Evolutionary conservation across 2,329 filamentous ascomycete species (phyloP), one percentile per base, ranked within the genome.

Genomic region (Scedosporium boydii): DNA sequence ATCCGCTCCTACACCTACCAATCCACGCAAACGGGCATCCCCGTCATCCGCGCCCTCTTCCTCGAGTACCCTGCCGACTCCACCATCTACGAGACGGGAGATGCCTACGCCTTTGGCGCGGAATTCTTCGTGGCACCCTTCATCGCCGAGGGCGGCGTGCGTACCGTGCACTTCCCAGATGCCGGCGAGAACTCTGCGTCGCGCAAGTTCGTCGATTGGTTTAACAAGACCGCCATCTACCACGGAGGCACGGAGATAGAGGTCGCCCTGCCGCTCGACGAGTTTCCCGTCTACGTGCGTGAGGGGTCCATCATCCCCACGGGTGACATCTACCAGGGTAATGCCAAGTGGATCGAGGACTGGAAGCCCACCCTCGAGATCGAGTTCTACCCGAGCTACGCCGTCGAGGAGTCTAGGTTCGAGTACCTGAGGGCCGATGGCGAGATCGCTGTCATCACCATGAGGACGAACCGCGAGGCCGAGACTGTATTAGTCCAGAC

Each of bases 1-100:
- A 55, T 55, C 21, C 51, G 51, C 51, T 55, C 51, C 51, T 55
- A 55, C 51, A 55, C 51, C 12, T 55, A 55, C 51, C 51, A 55
- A 23, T 55, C 51, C 21, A 27, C 51, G 12, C 23, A 55, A 6
- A 55, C 51, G 23, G 51, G 51, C 12, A 9, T 55, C 23, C 51
- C 51, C 51, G 51, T 55, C 21, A 55, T 55, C 51, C 51, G 51
- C 51, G 51, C 51, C 23, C 51, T 55, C 51, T 55, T 55, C 51
- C 21, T 55, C n/a, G 51, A 55, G 12, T 55, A 55, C 51, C 51
- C 51, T 7, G 51, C 6, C 21, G 51, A 55, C 23, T 1, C 1
- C 51, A 55, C 14, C 3, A 55, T 55, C 51, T 55, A 55, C 51
- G 51, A 55, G 51, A 55, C 51, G 18, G 51, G 51, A 2, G 51